Evolutionary conservation across 495 filamentous ascomycete species (phyloP), one percentile per base, ranked within the genome.

Genomic region (Jackrogersella multiformis): DNA sequence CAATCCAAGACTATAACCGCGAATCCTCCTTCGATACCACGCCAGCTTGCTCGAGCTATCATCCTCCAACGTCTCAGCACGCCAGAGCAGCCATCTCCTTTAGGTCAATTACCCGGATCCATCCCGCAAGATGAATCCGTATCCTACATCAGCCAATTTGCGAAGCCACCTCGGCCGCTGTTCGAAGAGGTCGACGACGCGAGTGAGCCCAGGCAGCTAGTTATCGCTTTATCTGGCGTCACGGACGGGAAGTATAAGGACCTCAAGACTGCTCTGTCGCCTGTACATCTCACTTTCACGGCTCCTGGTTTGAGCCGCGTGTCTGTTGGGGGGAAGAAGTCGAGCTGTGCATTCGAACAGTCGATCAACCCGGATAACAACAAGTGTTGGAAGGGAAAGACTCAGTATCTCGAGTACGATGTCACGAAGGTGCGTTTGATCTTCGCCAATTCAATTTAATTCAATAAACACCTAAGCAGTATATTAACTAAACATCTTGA

Each of bases 171-270:
- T 1, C 66, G 70, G 13, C 75, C 79, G 20, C 61, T 86, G n/a
- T 84, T 85, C 46, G 62, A 70, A 24, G 68, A 75, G 0, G 6
- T 38, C 9, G 42, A 61, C 0, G 67, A 68, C 30, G 59, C 68
- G 12, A 68, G 62, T 28, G 73, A 78, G 48, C 76, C 79, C 38
- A 69, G 73, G 46, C 82, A 86, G 71, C 76, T 86, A 10, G 73
- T 85, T 9, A 72, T 86, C 52, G 70, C 84, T 41, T 73, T 86
- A 26, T 82, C 84, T 62, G 83, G 83, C 44, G 51, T 79, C 16
- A 74, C 76, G 6, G n/a, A 69, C 2, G 57, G 77, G 39, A 72
- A 79, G 1, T 55, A 74, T 39, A 48, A 66, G 46, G 54, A 69
- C 20, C 30, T 81, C 18, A 75, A 68, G 69, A 63, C 73, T 20